Percentiles rank a stretch among this genome's conserved stretches.
phyloP scores from a whole-genome alignment of 768 basidiomycete species.

The Suillus cothurnatus region DNA sequence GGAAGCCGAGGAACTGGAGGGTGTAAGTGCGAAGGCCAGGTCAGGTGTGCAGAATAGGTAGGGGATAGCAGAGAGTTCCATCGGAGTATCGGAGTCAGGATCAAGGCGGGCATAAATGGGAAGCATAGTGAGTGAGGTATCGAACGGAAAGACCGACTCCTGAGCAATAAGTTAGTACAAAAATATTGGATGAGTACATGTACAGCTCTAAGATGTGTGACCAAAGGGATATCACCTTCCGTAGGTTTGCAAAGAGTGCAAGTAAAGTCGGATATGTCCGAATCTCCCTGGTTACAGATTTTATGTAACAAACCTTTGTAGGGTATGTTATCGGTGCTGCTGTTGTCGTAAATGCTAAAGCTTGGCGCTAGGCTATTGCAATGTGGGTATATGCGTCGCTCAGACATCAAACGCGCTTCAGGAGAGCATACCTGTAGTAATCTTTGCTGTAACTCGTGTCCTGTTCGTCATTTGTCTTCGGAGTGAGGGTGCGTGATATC shows the following conservation, averaged over 20 bases:
- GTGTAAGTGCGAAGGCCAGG: not conserved
- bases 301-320: not conserved
- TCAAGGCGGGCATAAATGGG: slow-evolving; percentile 15
- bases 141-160: slow-evolving; percentile 1
- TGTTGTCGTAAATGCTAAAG: too few species aligned
- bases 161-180: not conserved
- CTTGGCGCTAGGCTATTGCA: not conserved
- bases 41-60: slow-evolving; percentile 30
- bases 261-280: slow-evolving; percentile 15
- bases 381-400: slow-evolving; percentile 3
- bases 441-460: not conserved
- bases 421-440: not conserved
- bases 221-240: slow-evolving; percentile 22
- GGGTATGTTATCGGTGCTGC: not conserved
- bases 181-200: not conserved
- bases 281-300: slow-evolving; percentile 23
- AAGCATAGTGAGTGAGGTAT: not conserved
- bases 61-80: slow-evolving; percentile 33
- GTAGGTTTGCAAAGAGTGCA: slow-evolving; percentile 23
- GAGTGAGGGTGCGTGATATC: not conserved
- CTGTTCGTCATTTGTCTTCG: not conserved
- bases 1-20: too few species aligned
- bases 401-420: not conserved
- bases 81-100: slow-evolving; percentile 15
- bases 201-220: too few species aligned